Base-by-base conservation (phyloP, 2,329 filamentous ascomycete genomes). In the Escovopsis weberi region DNA sequence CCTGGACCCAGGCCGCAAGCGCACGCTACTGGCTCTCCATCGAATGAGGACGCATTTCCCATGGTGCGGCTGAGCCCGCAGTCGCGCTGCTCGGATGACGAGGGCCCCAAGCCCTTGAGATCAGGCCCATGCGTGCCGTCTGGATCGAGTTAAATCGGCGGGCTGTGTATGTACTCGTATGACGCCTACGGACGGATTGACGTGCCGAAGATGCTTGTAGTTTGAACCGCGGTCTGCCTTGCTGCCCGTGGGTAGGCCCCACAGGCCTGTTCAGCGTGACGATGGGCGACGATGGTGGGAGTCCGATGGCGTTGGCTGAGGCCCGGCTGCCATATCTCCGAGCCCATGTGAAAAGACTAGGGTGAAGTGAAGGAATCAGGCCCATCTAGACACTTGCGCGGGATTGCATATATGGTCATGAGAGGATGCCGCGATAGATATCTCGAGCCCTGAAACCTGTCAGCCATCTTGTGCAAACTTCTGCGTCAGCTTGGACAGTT, bases 11-110 rank as follows among this genome's bases (percentile, higher is more conserved):
- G 38, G 42, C 33, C 39, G 39, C 37, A 41, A 37, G 42, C 42
- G 45, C 39, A 44, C 38, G 44, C 44, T 43, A 41, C 38, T 33
- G 41, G 39, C 28, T 42, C 23, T 12, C 30, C 26, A 12, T 37
- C 39, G 39, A 19, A 18, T 34, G 26, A 37, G 38, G 38, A 32
- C 36, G 28, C 37, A 39, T 37, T 40, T 39, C 45, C 36, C 42
- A 41, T 43, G 45, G 33, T 46, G 45, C 45, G 45, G 45, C 45
- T 46, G 45, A 46, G 40, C 37, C 45, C 39, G 39, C 42, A 40
- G 26, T 33, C 36, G 33, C 41, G 38, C 41, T 40, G 38, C 33
- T 18, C 4, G 28, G 28, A 11, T 32, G 11, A 3, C 15, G 15
- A 15, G 15, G 15, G 15, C 15, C 15, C 15, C 15, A 15, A 15